Evolutionary conservation across 1,284 basidiomycete species (phyloP).

Genomic region (Agaricales sp.): DNA sequence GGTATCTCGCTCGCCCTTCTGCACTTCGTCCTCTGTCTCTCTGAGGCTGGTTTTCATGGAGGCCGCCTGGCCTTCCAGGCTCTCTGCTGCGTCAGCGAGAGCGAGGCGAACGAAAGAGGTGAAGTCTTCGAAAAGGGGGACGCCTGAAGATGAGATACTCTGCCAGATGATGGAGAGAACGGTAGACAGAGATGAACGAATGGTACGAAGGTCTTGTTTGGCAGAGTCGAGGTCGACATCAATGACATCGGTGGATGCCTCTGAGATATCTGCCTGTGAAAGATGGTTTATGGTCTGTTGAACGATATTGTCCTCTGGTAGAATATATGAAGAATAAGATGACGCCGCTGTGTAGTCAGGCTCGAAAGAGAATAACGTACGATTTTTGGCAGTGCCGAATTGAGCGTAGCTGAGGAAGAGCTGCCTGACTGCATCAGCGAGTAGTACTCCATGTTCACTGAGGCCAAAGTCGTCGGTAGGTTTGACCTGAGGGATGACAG

Average conservation of each 20-base stretch:
- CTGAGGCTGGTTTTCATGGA: constrained; percentile 39
- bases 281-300: constrained; percentile 57
- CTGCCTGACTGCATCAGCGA: constrained; percentile 37
- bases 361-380: constrained; percentile 27
- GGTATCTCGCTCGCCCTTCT: constrained; percentile 44
- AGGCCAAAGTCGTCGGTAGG: constrained; percentile 29
- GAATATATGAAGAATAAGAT: constrained; percentile 2
- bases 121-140: constrained; percentile 45
- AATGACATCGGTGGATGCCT: constrained; percentile 20
- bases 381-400: constrained; percentile 42
- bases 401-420: constrained; percentile 44
- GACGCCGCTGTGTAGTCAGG: background rate
- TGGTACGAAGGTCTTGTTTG: constrained; percentile 33
- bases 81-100: constrained; percentile 51
- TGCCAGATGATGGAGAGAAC: constrained; percentile 42
- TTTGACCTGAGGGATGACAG: constrained; percentile 34
- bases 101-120: constrained; percentile 51
- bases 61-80: constrained; percentile 38
- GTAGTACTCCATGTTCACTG: constrained; percentile 36
- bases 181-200: constrained; percentile 37
- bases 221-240: constrained; percentile 32
- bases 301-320: constrained; percentile 45
- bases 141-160: constrained; percentile 40
- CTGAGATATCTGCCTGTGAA: constrained; percentile 35
- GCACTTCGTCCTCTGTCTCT: constrained; percentile 42